These are phyloP conservation scores for Senna siamea DNA, from an alignment of 306 rosid genomes.

Conservation along the genomic window DNA sequence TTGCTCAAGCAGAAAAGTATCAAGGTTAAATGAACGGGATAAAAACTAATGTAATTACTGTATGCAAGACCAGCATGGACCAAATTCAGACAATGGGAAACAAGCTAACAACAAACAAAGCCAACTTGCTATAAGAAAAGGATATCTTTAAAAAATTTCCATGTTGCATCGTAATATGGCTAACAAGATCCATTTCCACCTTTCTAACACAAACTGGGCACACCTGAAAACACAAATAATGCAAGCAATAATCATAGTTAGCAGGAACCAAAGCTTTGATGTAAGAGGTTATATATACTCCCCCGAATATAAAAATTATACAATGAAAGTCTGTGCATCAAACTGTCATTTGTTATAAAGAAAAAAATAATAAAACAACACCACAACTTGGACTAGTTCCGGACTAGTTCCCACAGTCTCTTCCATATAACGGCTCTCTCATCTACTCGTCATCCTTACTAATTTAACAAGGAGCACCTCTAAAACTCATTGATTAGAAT, in stretches of 20 bases:
- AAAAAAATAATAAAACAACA: background rate
- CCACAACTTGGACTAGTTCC: background rate
- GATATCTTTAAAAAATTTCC: slow-evolving; percentile 69
- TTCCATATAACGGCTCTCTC: slow-evolving; percentile 1
- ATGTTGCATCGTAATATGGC: slow-evolving; percentile 61
- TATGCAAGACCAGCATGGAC: background rate
- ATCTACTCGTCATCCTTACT: background rate
- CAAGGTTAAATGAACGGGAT: background rate
- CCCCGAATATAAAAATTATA: background rate
- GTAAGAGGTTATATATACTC: background rate
- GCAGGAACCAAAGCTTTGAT: slow-evolving; percentile 6
- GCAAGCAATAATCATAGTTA: background rate
- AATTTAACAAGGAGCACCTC: background rate
- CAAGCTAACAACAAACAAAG: background rate
- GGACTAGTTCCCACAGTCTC: background rate
- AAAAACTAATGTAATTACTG: background rate
- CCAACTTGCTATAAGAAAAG: slow-evolving; percentile 38
- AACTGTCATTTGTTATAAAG: background rate
- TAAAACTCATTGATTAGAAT: background rate
- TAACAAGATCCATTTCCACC: slow-evolving; percentile 58
- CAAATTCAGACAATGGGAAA: slow-evolving; percentile 7
- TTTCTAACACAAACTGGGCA: slow-evolving; percentile 60
- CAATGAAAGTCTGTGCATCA: background rate
- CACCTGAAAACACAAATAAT: slow-evolving; percentile 48
- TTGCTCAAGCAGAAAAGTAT: background rate